phyloP scores from a whole-genome alignment of 2,329 filamentous ascomycete species.

The Aspergillus sp. region DNA sequence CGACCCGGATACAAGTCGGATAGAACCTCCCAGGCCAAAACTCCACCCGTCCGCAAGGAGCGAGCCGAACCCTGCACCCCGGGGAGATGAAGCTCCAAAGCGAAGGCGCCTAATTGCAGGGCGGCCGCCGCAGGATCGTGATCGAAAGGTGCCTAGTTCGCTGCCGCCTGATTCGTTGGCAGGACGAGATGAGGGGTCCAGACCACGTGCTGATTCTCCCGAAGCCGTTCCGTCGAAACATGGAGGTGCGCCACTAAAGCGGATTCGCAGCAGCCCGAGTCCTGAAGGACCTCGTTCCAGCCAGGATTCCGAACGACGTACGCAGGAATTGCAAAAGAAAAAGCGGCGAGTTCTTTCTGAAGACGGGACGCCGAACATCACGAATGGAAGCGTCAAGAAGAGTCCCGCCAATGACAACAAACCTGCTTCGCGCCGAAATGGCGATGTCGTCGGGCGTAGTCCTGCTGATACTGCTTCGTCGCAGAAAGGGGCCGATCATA shows the following conservation, averaged over 20 bases:
- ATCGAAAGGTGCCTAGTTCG: slow-evolving; percentile 27
- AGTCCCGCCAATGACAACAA: slow-evolving; percentile 13
- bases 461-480: slow-evolving; percentile 1
- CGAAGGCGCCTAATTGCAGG: slow-evolving; percentile 34
- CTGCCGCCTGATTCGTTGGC: slow-evolving; percentile 34
- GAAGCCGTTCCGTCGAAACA: slow-evolving; percentile 14
- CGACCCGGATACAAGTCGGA: slow-evolving; percentile 24
- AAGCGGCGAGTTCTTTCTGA: slow-evolving; percentile 34
- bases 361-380: slow-evolving; percentile 22
- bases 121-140: slow-evolving; percentile 30
- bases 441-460: slow-evolving; percentile 3
- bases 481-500: slow-evolving; percentile 8
- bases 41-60: slow-evolving; percentile 14
- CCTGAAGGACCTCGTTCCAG: slow-evolving; percentile 29
- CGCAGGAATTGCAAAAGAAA: slow-evolving; percentile 32
- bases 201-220: slow-evolving; percentile 20
- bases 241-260: slow-evolving; percentile 24
- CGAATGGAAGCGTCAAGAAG: slow-evolving; percentile 24
- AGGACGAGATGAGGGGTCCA: slow-evolving; percentile 27
- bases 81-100: slow-evolving; percentile 28
- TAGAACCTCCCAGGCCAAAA: slow-evolving; percentile 22
- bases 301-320: slow-evolving; percentile 21
- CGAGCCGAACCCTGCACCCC: slow-evolving; percentile 18
- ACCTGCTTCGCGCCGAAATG: slow-evolving; percentile 8
- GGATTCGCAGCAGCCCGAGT: slow-evolving; percentile 33